Percentiles rank a stretch among this genome's conserved stretches.
Conservation (phyloP, 495 filamentous ascomycete species). For the Rusavskia elegans region DNA sequence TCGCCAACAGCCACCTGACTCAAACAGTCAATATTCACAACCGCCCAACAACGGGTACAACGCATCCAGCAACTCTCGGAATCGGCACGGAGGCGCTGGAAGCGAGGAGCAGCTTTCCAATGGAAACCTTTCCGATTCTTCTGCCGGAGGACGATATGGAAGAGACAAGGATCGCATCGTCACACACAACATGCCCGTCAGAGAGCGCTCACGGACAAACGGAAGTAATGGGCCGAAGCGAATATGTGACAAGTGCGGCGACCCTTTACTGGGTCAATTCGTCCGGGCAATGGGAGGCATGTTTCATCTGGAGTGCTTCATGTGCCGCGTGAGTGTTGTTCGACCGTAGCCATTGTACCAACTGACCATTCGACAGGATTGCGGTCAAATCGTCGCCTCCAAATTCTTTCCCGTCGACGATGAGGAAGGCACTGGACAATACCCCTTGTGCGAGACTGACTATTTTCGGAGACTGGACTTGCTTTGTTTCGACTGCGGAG, state of each 20-base stretch:
- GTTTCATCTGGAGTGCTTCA: conserved; percentile 96
- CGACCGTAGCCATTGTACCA: not conserved
- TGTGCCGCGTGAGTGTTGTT: conserved; percentile 64
- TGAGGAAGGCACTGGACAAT: conserved; percentile 64
- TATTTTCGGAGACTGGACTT: conserved; percentile 90
- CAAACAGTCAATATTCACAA: conserved; percentile 2
- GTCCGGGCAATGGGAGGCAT: conserved; percentile 84
- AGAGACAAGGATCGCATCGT: conserved; percentile 3
- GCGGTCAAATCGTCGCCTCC: conserved; percentile 86
- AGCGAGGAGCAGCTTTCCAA: conserved; percentile 6
- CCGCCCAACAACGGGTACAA: conserved; percentile 8
- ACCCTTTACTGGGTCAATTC: conserved; percentile 82
- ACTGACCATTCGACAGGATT: conserved; percentile 49
- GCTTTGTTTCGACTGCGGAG: conserved; percentile 80
- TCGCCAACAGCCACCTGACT: conserved; percentile 7
- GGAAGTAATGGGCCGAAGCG: conserved; percentile 32
- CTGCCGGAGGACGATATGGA: conserved; percentile 6
- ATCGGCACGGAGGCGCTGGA: conserved; percentile 1
- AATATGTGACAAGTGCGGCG: conserved; percentile 77
- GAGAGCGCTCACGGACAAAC: conserved; percentile 26
- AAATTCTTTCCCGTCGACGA: conserved; percentile 98
- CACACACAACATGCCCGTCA: conserved; percentile 9
- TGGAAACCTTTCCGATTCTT: conserved; percentile 7
- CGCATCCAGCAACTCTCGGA: conserved; percentile 2
- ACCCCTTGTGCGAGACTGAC: conserved; percentile 93